phyloP scores from a whole-genome alignment of 441 rosid genomes.

The Gossypium gossypioides region DNA sequence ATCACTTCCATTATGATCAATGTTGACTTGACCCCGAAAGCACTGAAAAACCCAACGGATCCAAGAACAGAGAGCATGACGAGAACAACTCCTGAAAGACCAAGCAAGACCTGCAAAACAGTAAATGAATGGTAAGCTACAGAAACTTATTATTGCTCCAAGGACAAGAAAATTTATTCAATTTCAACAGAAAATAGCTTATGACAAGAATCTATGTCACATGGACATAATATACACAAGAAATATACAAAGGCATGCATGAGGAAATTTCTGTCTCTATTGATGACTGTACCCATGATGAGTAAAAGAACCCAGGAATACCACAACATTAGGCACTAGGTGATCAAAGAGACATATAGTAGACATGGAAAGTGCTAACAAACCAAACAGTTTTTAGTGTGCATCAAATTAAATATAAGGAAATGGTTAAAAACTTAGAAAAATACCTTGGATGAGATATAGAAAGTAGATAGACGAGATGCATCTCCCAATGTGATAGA shows the following conservation, averaged over 20 bases:
- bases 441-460: slow-evolving; percentile 52
- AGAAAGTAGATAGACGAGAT: slow-evolving; percentile 35
- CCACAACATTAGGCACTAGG: background rate
- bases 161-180: background rate
- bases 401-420: background rate
- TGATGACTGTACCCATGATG: background rate
- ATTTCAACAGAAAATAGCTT: background rate
- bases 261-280: background rate
- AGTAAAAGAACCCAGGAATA: background rate
- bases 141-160: background rate
- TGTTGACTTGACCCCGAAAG: slow-evolving; percentile 59
- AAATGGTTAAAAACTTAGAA: background rate
- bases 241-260: background rate
- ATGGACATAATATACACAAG: background rate
- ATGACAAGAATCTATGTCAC: background rate
- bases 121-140: slow-evolving; percentile 2
- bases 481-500: slow-evolving; percentile 65
- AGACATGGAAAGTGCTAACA: background rate
- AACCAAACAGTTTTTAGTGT: background rate
- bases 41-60: slow-evolving; percentile 65
- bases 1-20: slow-evolving; percentile 79
- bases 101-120: slow-evolving; percentile 46
- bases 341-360: background rate
- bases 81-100: slow-evolving; percentile 64
- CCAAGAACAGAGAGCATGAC: slow-evolving; percentile 75